These are phyloP conservation scores for Nicotiana knightiana DNA, from an alignment of 257 asterid genomes.

Conservation along the genomic window DNA sequence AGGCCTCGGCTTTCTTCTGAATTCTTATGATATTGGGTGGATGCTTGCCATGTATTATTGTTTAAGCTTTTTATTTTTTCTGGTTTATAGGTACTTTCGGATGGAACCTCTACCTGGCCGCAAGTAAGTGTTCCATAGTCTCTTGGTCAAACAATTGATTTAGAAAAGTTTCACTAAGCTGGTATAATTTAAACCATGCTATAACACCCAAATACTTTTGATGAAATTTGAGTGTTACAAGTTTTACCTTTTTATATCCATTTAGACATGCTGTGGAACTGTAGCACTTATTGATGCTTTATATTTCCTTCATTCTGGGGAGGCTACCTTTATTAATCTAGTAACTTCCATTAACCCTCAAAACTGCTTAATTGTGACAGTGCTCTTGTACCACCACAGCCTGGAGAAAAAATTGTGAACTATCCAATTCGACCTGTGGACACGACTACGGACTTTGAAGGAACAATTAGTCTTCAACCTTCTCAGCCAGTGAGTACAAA, in stretches of 20 bases:
- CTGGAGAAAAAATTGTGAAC: constrained; percentile 86
- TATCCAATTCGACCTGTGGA: constrained; percentile 96
- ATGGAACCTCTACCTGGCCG: constrained; percentile 95
- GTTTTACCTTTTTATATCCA: background rate
- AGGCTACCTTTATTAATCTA: background rate
- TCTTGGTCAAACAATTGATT: background rate
- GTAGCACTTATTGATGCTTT: background rate
- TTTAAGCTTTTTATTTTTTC: constrained; percentile 7
- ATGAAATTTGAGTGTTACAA: background rate
- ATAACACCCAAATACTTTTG: background rate
- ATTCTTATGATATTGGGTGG: background rate
- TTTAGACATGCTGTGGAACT: background rate
- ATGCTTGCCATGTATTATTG: background rate
- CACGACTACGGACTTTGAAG: constrained; percentile 85
- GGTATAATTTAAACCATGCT: background rate
- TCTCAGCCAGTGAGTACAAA: constrained; percentile 64
- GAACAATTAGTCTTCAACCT: constrained; percentile 92
- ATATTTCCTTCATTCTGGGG: constrained; percentile 5
- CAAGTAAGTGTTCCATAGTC: constrained; percentile 54
- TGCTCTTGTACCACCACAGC: constrained; percentile 79
- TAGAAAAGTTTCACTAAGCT: background rate
- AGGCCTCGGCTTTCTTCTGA: background rate
- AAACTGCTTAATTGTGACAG: constrained; percentile 37
- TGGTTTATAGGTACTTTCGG: constrained; percentile 72
- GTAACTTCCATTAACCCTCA: constrained; percentile 1